Evolutionary conservation across 2,329 filamentous ascomycete genomes (phyloP), one percentile per base, ranked within the genome.

Genomic region (Emericellopsis atlantica): DNA sequence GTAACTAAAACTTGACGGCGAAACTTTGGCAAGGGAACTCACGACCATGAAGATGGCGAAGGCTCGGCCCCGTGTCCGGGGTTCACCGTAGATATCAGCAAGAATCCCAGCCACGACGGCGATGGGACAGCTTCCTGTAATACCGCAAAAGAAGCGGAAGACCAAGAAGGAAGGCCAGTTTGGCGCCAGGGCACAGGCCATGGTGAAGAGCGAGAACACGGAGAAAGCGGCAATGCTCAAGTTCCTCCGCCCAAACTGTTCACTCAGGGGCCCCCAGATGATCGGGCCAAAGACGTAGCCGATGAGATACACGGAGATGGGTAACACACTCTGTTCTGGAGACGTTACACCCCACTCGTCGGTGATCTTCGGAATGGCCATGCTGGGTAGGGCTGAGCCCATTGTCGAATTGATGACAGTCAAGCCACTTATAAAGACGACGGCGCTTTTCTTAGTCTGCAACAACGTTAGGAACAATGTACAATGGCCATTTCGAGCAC

Each of bases 381-480:
- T 80, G 42, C 76, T 75, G 1, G 80, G 76, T 5, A 85, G 63
- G 0, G 77, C 67, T 34, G 74, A 81, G 2, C 73, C 74, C 59
- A 84, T 74, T 9, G 80, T 84, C 22, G 72, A 77, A 55, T 85
- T 85, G 53, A 82, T 64, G 35, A 84, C 77, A 40, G 71, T 66
- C 46, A 72, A 54, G 59, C 77, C 74, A 2, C 70, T 69, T 1
- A 72, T 65, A 22, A 74, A 51, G 2, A 80, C 51, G 6, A 83
- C 66, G 32, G 63, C 59, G 2, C 58, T 47, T 52, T 83, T 84
- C 49, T 67, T 74, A 39, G 49, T 48, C 69, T 78, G 46, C n/a
- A 36, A 5, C 24, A 6, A 22, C 16, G 31, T 32, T 14, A 22
- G 16, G 9, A 22, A 32, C 22, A n/a, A 12, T 12, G 22, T 22